These are phyloP conservation scores for Leccinum pallidistipes DNA, from an alignment of 1,284 basidiomycete species.

Conservation along the genomic window DNA sequence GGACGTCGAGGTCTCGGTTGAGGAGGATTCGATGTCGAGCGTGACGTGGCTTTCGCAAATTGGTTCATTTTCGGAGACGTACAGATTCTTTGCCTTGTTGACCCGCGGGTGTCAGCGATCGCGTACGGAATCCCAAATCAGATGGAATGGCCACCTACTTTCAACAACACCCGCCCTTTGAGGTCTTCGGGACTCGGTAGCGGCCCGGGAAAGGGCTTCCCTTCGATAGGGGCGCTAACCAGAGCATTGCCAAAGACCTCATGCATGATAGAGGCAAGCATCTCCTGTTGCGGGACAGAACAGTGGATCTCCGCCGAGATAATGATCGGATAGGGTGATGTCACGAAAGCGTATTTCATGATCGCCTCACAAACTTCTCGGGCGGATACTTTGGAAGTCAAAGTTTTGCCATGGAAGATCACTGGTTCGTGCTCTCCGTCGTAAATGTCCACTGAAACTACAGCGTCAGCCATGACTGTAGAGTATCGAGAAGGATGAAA, in stretches of 20 bases:
- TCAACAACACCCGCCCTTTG: slow-evolving; percentile 81
- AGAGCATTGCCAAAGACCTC: slow-evolving; percentile 80
- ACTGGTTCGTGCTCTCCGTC: slow-evolving; percentile 85
- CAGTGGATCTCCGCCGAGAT: slow-evolving; percentile 96
- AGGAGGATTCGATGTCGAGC: slow-evolving; percentile 48
- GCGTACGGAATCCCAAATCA: neutral
- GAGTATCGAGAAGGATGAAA: slow-evolving; percentile 17
- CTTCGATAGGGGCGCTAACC: slow-evolving; percentile 58
- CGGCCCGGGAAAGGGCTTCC: slow-evolving; percentile 46
- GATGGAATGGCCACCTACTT: slow-evolving; percentile 46
- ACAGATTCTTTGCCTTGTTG: slow-evolving; percentile 63
- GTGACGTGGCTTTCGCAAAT: slow-evolving; percentile 39
- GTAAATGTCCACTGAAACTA: slow-evolving; percentile 84
- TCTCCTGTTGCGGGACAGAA: slow-evolving; percentile 78
- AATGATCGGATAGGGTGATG: slow-evolving; percentile 93
- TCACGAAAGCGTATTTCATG: slow-evolving; percentile 89
- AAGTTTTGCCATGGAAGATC: slow-evolving; percentile 90
- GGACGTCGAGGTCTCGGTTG: slow-evolving; percentile 46
- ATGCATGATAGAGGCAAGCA: slow-evolving; percentile 77
- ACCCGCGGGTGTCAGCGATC: slow-evolving; percentile 3
- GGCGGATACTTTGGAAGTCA: slow-evolving; percentile 85
- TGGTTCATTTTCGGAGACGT: slow-evolving; percentile 42
- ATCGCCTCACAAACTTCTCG: slow-evolving; percentile 88
- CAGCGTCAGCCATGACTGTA: slow-evolving; percentile 1
- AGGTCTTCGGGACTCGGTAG: slow-evolving; percentile 91